Evolutionary conservation across 202 grass and related monocot species (phyloP).

Genomic region (Panicum virgatum): DNA sequence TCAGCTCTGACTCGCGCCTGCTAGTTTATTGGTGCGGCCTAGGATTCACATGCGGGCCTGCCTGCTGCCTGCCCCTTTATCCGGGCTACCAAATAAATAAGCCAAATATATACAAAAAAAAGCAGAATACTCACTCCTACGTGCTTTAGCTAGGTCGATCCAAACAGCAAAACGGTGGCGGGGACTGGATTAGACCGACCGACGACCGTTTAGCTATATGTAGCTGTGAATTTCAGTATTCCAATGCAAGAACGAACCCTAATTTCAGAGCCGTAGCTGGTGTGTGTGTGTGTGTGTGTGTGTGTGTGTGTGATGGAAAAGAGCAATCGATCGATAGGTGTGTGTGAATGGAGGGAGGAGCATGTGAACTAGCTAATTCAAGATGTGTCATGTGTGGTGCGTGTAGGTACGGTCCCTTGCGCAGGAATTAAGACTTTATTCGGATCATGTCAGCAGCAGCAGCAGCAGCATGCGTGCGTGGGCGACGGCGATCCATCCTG

Average conservation of each 20-base stretch:
- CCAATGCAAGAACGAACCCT: neutral
- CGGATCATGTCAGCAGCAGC: constrained; percentile 29
- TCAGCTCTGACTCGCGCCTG: neutral
- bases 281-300: too few relatives aligned
- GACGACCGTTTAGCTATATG: too few relatives aligned
- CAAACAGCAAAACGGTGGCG: constrained; percentile 32
- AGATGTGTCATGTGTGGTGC: neutral
- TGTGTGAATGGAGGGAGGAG: too few relatives aligned
- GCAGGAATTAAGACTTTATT: constrained; percentile 52
- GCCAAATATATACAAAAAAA: too few relatives aligned
- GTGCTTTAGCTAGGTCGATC: neutral
- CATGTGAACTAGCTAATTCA: neutral
- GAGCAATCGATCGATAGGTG: too few relatives aligned
- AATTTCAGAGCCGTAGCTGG: too few relatives aligned
- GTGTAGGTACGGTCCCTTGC: constrained; percentile 30
- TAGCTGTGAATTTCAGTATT: too few relatives aligned
- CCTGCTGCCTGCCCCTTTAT: neutral
- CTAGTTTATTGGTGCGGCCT: constrained; percentile 12
- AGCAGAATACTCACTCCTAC: neutral
- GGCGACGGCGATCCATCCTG: constrained; percentile 30
- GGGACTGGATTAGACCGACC: neutral
- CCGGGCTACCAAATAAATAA: too few relatives aligned
- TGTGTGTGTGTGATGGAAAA: too few relatives aligned
- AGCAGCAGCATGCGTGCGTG: neutral
- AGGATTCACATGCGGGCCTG: constrained; percentile 19